These are phyloP conservation scores for Erysimum cheiranthoides DNA, from an alignment of 345 rosid genomes.

Conservation along the genomic window DNA sequence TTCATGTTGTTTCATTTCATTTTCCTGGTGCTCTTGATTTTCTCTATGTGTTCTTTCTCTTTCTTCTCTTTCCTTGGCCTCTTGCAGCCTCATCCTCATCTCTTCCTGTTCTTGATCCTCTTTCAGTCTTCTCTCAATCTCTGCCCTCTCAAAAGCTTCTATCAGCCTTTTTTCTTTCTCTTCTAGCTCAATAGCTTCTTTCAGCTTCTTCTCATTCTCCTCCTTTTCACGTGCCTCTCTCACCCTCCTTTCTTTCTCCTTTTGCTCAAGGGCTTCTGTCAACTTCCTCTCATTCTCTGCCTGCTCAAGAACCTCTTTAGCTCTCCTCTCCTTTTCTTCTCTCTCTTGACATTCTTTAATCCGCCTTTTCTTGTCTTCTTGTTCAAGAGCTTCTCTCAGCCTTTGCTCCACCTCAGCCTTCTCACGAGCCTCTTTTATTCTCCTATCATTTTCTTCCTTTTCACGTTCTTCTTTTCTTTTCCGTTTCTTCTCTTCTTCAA, in stretches of 20 bases:
- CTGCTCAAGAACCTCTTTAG: constrained; percentile 47
- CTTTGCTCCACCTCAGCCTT: constrained; percentile 52
- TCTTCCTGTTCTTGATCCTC: constrained; percentile 47
- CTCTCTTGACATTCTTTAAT: constrained; percentile 51
- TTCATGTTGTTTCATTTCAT: constrained; percentile 49
- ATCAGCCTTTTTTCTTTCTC: constrained; percentile 46
- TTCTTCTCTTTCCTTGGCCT: constrained; percentile 46
- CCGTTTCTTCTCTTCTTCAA: constrained; percentile 49
- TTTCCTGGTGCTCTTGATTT: constrained; percentile 54
- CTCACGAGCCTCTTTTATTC: constrained; percentile 48
- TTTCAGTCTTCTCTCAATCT: constrained; percentile 49
- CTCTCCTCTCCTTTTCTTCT: constrained; percentile 56
- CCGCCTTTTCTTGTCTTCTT: constrained; percentile 56
- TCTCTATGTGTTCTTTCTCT: constrained; percentile 36
- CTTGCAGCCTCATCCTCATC: constrained; percentile 35
- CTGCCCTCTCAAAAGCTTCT: constrained; percentile 49
- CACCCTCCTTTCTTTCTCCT: constrained; percentile 48
- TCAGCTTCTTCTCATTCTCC: constrained; percentile 50
- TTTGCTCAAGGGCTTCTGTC: constrained; percentile 41
- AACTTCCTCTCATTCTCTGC: constrained; percentile 49
- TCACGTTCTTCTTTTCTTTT: constrained; percentile 43
- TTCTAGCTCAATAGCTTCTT: constrained; percentile 49
- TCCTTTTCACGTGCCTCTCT: constrained; percentile 55
- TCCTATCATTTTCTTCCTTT: constrained; percentile 49
- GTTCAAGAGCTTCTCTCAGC: constrained; percentile 50